A percentile compares a stretch with the other conserved stretches of the same genome.
Evolutionary conservation across 257 asterid genomes (phyloP).

Genomic region (Dorcoceras hygrometricum): DNA sequence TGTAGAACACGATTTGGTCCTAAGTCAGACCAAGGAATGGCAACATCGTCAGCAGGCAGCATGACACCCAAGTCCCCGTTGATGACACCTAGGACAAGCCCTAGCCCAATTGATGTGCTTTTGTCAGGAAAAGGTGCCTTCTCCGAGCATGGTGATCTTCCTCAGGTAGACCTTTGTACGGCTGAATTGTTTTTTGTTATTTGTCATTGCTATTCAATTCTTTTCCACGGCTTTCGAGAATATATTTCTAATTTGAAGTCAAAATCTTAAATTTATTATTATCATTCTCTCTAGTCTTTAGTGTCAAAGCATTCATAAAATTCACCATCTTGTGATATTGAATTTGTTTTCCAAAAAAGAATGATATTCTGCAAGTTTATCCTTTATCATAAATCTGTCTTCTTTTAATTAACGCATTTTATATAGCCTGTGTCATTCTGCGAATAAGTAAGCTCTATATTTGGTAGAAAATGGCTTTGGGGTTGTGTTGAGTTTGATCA

Average conservation of each 20-base stretch:
- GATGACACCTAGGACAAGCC: constrained; percentile 84
- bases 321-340: not conserved
- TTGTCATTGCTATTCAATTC: constrained; percentile 10
- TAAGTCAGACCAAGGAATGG: constrained; percentile 96
- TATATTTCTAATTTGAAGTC: not conserved
- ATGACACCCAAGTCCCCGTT: constrained; percentile 95
- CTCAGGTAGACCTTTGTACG: constrained; percentile 64
- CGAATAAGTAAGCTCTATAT: too few relatives aligned
- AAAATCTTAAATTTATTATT: constrained; percentile 15
- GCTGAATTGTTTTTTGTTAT: constrained; percentile 14
- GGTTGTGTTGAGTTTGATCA: not conserved
- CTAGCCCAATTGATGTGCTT: constrained; percentile 80
- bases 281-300: constrained; percentile 5
- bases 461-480: not conserved
- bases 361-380: not conserved
- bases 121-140: constrained; percentile 85
- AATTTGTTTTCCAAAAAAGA: not conserved
- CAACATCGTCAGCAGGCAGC: constrained; percentile 99
- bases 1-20: constrained; percentile 93
- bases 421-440: not conserved
- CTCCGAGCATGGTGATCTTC: constrained; percentile 90
- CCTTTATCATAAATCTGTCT: not conserved
- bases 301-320: constrained; percentile 7
- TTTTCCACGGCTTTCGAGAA: not conserved
- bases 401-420: not conserved